Evolutionary conservation across 225 moss, liverwort and hornwort genomes (phyloP), one percentile per base, ranked within the genome.

Genomic region (Marchantia paleacea): DNA sequence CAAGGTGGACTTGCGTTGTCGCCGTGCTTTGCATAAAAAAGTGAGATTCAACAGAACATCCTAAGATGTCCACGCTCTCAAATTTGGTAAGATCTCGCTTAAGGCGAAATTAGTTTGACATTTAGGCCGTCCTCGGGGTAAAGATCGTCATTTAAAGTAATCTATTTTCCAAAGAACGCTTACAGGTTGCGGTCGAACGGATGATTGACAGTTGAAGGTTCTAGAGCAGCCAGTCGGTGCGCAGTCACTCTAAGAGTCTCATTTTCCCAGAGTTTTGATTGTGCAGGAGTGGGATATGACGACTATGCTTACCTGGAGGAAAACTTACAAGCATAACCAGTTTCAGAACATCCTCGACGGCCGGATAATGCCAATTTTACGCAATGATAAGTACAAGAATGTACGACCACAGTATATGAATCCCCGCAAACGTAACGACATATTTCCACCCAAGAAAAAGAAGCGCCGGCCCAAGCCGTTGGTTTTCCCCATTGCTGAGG

Each of bases 1-100:
- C 14, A 28, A 54, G 12, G 47, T 4, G 70, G 55, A 55, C 28
- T 55, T 55, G 55, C 14, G 53, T 4, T 31, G n/a, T 15, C 61
- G 61, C 22, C 77, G n/a, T 49, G 22, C 30, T 30, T 57, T 29
- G 18, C 55, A 77, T 61, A 77, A 77, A 77, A 77, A 77, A 63
- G 77, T 77, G 77, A 77, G 77, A 63, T 28, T 55, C 55, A 58
- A 60, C 15, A 51, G n/a, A 73, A 73, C 24, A 47, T 11, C 77
- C 58, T 16, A 58, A 60, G 30, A 60, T 76, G 58, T 76, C 16
- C 76, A 60, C 24, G 30, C 31, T 63, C 22, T 77, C 47, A 48
- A 3, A 61, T 77, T 77, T 62, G 31, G 77, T 77, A 77, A 62
- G 77, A 62, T 77, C 75, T 55, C 54, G 72, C 7, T 72, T 52